Percentiles rank a stretch among this genome's conserved stretches.
Evolutionary conservation across 2,329 filamentous ascomycete genomes (phyloP).

Genomic region (Venturia nashicola): DNA sequence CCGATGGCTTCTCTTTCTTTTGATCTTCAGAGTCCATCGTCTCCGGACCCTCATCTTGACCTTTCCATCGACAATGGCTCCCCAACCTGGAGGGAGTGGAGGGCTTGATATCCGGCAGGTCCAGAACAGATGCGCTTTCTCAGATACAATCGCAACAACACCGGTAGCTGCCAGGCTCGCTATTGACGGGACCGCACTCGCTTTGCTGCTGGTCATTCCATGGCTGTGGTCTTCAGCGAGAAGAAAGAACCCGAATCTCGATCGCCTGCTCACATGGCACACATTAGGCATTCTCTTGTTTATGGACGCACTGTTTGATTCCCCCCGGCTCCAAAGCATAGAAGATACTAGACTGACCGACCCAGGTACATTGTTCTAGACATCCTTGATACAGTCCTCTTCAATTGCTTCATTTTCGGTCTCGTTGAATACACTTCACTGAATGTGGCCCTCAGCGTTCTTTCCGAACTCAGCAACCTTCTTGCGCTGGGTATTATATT

Average conservation of each 20-base stretch:
- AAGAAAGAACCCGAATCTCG: constrained; percentile 1
- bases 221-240: not conserved
- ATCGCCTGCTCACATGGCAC: not conserved
- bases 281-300: not conserved
- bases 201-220: not conserved
- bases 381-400: not conserved
- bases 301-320: not conserved
- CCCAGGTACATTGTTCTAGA: not conserved
- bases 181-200: not conserved
- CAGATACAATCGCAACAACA: not conserved
- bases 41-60: not conserved
- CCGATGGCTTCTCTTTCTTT: not conserved
- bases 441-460: not conserved
- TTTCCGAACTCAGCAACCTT: constrained; percentile 1
- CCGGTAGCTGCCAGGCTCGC: not conserved
- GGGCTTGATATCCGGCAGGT: not conserved
- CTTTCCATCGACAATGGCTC: not conserved
- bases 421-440: not conserved
- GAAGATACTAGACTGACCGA: not conserved
- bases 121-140: not conserved
- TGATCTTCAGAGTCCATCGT: not conserved
- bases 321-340: no score
- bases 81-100: not conserved
- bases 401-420: not conserved
- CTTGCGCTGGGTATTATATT: not conserved